Base-by-base conservation (phyloP, 2,329 filamentous ascomycete genomes). In the Chalaropsis ovoidea region DNA sequence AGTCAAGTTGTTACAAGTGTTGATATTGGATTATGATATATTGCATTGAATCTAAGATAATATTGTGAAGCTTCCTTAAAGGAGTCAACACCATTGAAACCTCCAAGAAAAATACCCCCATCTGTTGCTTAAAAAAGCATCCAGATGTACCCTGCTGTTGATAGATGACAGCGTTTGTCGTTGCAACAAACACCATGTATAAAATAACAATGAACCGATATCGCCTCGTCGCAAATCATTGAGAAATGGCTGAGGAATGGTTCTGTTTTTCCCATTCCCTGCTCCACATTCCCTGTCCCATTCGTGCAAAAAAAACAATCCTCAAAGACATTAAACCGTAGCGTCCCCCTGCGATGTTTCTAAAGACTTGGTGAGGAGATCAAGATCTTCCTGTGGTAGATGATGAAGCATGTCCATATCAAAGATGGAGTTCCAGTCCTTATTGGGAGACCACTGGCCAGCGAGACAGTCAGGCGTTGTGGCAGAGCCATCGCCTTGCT, bases 391-490 rank as follows among this genome's bases (percentile, higher is more conserved):
- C 43, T 49, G 61, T 6, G 61, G 27, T 49, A 47, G 24, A 15
- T 60, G 62, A 39, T 56, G 49, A 7, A 67, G 19, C 56, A 65
- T 43, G 8, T 63, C 62, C 41, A 63, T 52, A 27, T 65, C 63
- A 19, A 67, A 52, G 22, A 63, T 22, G 11, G 56, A 22, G 4
- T 42, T 27, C 66, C 66, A 67, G n/a, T 67, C 66, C 27, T 63
- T 65, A 22, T 45, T 43, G 15, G 63, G 63, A 4, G 66, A 67
- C 66, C 66, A 67, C 22, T 65, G 61, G 6, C 49, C 47, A 19
- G 39, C 45, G 10, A 67, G 35, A 27, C 54, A 64, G 13, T 64
- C 65, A 13, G 35, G 42, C 0, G 65, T 43, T 13, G 65, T 42
- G 15, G 17, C 31, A 15, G 54, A 31, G 24, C 52, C 63, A 15